A percentile compares a stretch with the other conserved stretches of the same genome.
phyloP scores from a whole-genome alignment of 164 flowering plant species.

The Sedum album region DNA sequence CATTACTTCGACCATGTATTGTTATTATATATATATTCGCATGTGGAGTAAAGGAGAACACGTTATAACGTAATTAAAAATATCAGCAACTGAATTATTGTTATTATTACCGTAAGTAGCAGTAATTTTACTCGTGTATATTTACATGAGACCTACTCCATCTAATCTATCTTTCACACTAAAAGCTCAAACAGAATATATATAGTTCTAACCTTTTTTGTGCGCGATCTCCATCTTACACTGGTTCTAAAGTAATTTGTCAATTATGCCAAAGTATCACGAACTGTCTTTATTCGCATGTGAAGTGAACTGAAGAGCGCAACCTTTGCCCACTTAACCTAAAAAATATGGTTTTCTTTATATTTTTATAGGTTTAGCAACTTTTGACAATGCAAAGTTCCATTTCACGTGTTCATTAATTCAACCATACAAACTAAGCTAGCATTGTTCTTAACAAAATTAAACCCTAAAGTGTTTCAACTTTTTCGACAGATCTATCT shows the following conservation, averaged over 20 bases:
- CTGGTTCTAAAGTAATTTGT: not conserved
- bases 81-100: too few relatives aligned
- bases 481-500: not conserved
- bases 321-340: not conserved
- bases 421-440: not conserved
- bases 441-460: not conserved
- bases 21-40: too few relatives aligned
- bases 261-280: not conserved
- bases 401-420: not conserved
- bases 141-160: too few relatives aligned
- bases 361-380: not conserved
- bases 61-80: too few relatives aligned
- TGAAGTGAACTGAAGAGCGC: not conserved
- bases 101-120: too few relatives aligned
- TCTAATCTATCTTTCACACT: not conserved
- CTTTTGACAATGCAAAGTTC: constrained; percentile 1
- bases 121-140: too few relatives aligned
- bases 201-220: too few relatives aligned
- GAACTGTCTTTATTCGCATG: constrained; percentile 3
- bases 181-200: not conserved
- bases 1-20: too few relatives aligned
- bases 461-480: not conserved
- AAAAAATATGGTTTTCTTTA: not conserved
- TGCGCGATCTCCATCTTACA: not conserved
- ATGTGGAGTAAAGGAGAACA: too few relatives aligned